Base-by-base conservation (phyloP, 495 filamentous ascomycete species). In the Aspergillus ellipticus region DNA sequence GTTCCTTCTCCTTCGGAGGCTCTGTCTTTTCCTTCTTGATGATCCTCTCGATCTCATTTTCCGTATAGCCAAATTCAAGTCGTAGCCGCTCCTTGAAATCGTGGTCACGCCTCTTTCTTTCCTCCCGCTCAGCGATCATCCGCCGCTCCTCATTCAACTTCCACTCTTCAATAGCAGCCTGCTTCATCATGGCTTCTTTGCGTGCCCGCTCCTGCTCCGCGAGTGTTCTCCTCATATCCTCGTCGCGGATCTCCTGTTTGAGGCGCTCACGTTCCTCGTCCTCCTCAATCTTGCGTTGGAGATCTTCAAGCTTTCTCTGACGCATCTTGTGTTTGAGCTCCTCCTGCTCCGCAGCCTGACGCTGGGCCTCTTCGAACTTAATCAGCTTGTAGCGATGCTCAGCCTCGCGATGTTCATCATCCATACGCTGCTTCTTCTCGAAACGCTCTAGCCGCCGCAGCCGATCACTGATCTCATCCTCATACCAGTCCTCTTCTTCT, bases 1-100 rank as follows among this genome's bases (percentile, higher is more conserved):
- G 66, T 51, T 82, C 73, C 49, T 73, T 73, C 7, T 72, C 63
- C 3, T 66, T 55, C 47, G 79, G 70, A 57, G 84, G 77, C 15
- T 77, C 68, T 56, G 85, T 74, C 42, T 75, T 70, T 68, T 86
- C 83, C 54, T 73, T 77, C 62, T 82, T 80, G 55, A 80, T 69
- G 26, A 83, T 81, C 33, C 77, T 73, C 35, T 82, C 82, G 52
- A 82, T 80, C 54, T 82, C 74, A 26, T 79, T 66, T 24, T 76
- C 74, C 17, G 55, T 60, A 42, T 71, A 74, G 10, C 76, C 76
- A 49, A 75, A 67, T 35, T 75, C 70, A 3, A 62, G 33, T 31
- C 62, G 61, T 48, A 79, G 60, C 26, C 69, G 62, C n/a, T 73
- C 69, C 6, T 59, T 69, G 59, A 80, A 80, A 39, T 77, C 74